Evolutionary conservation across 768 basidiomycete species (phyloP).

Genomic region (Lyophyllum atratum): DNA sequence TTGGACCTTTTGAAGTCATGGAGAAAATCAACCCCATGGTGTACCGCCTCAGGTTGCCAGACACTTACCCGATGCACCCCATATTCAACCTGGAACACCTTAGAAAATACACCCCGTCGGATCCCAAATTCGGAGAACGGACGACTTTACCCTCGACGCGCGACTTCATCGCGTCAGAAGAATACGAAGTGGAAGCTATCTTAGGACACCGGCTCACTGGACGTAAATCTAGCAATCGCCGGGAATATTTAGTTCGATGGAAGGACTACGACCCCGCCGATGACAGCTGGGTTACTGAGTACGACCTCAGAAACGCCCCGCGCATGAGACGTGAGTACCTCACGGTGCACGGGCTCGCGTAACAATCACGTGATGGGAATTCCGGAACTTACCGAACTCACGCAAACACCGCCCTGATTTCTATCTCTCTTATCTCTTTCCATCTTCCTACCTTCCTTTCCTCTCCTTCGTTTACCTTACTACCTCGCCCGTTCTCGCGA

Average conservation of each 20-base stretch:
- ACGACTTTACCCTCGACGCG: background rate
- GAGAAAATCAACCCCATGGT: constrained; percentile 22
- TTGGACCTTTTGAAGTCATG: too few relatives aligned
- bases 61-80: constrained; percentile 26
- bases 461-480: too few relatives aligned
- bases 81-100: constrained; percentile 14
- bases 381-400: background rate
- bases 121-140: background rate
- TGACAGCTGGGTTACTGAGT: background rate
- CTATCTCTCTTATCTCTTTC: background rate
- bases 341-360: background rate
- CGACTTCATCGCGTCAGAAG: background rate
- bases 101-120: background rate
- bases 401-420: too few relatives aligned
- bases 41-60: constrained; percentile 22
- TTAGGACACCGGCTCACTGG: too few relatives aligned
- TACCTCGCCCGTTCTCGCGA: too few relatives aligned
- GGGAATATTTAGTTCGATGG: too few relatives aligned
- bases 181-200: background rate
- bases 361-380: background rate
- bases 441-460: too few relatives aligned
- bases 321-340: background rate
- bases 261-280: background rate
- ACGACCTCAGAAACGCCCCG: background rate
- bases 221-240: too few relatives aligned